Evolutionary conservation across 2,329 filamentous ascomycete genomes (phyloP).

Genomic region (Pseudogymnoascus sp.): DNA sequence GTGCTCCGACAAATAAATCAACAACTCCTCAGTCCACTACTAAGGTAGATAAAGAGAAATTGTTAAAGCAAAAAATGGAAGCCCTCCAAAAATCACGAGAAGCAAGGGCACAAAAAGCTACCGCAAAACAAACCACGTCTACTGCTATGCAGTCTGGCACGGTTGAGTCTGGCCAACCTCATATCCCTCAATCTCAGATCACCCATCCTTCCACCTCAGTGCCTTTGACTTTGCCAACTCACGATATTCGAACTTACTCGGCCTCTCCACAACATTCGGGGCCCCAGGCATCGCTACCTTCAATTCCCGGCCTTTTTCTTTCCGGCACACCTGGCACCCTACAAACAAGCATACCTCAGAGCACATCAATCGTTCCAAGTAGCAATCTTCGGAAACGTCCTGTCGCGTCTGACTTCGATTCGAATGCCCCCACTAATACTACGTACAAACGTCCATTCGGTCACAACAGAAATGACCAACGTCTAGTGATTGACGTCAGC

Average conservation of each 20-base stretch:
- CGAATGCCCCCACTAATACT: slow-evolving; percentile 34
- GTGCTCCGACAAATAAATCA: slow-evolving; percentile 10
- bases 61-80: slow-evolving; percentile 72
- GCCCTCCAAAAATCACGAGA: slow-evolving; percentile 56
- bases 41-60: slow-evolving; percentile 62
- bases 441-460: slow-evolving; percentile 51
- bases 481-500: slow-evolving; percentile 77
- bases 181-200: neutral
- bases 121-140: slow-evolving; percentile 25
- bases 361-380: slow-evolving; percentile 4
- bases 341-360: neutral
- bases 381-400: slow-evolving; percentile 44
- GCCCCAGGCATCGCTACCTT: slow-evolving; percentile 10
- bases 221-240: neutral
- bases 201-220: neutral
- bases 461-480: slow-evolving; percentile 49
- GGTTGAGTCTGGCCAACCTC: neutral
- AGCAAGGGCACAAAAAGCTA: slow-evolving; percentile 33
- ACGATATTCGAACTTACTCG: slow-evolving; percentile 8
- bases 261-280: slow-evolving; percentile 12
- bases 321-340: slow-evolving; percentile 15
- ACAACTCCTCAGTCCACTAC: neutral
- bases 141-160: neutral
- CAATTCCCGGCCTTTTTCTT: slow-evolving; percentile 34
- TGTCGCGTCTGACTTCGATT: slow-evolving; percentile 64